Evolutionary conservation across 768 basidiomycete genomes (phyloP), one percentile per base, ranked within the genome.

Genomic region (Cytidiella melzeri): DNA sequence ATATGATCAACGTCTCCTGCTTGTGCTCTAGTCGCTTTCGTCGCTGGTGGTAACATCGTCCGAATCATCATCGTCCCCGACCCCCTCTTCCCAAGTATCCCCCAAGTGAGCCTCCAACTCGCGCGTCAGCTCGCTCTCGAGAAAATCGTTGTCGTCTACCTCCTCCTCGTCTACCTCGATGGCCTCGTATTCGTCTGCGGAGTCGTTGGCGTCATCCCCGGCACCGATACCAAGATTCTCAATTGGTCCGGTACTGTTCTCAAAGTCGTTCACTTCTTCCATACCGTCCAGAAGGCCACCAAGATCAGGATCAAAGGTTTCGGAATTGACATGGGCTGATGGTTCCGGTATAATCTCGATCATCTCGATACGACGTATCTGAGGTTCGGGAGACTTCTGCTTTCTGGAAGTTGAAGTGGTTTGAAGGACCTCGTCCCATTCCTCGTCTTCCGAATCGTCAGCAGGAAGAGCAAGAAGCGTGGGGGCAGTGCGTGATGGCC

Each of bases 21-120:
- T n/a, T n/a, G n/a, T n/a, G n/a, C 9, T 34, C 30, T 34, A 34
- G 15, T 34, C 30, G 15, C 30, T 34, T 15, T 34, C 30, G 15
- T 34, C 30, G 30, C 30, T 34, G 9, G 30, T 34, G 9, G 30
- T 34, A 15, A 62, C 60, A 11, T 64, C 61, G 45, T 64, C 63
- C 45, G 50, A 54, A 38, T 64, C 60, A 43, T 64, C 60, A 21
- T 64, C 63, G 54, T 62, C 63, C 3, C 57, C 57, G 27, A 37
- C 48, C 30, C 9, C 9, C 30, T 34, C 30, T 7, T 34, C 30
- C 24, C 36, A 41, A 30, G 45, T 20, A 23, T 27, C 41, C 21
- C 37, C 41, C 2, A 28, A 27, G 12, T 20, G 42, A 9, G 28
- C 48, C 26, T 13, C 25, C 4, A 40, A 30, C 2, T 13, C 21